Percentiles rank a stretch among this genome's conserved stretches.
Evolutionary conservation across 2,329 filamentous ascomycete genomes (phyloP).

Genomic region (Exophiala calicioides): DNA sequence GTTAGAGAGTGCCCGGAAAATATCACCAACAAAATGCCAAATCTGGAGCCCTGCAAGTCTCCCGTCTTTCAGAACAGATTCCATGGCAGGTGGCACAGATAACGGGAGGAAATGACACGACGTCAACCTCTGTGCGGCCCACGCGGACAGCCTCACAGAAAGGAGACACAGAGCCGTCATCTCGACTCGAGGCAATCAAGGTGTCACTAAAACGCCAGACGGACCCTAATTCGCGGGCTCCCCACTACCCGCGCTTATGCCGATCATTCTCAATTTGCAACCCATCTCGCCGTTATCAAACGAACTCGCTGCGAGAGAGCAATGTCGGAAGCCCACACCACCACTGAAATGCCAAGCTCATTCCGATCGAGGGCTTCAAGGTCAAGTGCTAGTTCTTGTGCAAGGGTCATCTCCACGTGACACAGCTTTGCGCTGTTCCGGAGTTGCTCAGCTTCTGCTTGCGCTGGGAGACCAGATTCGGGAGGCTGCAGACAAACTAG

Average conservation of each 20-base stretch:
- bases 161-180: slow-evolving; percentile 9
- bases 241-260: too few species aligned
- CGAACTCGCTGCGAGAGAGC: too few species aligned
- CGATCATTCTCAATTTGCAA: too few species aligned
- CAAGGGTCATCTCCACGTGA: slow-evolving; percentile 3
- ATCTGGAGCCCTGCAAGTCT: too few species aligned
- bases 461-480: slow-evolving; percentile 5
- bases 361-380: too few species aligned
- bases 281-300: too few species aligned
- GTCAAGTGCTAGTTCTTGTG: too few species aligned
- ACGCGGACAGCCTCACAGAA: slow-evolving; percentile 15
- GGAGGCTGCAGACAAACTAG: slow-evolving; percentile 9
- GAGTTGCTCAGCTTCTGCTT: too few species aligned
- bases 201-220: slow-evolving; percentile 16
- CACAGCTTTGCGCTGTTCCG: background rate
- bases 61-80: slow-evolving; percentile 8
- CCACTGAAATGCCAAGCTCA: too few species aligned
- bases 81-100: slow-evolving; percentile 12
- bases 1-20: too few species aligned
- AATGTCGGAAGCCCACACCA: too few species aligned
- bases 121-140: slow-evolving; percentile 22
- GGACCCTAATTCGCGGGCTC: slow-evolving; percentile 2
- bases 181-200: slow-evolving; percentile 2
- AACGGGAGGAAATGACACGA: slow-evolving; percentile 10
- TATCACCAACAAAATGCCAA: too few species aligned